Conservation (phyloP, 2,329 filamentous ascomycete species). For the Cladophialophora yegresii region DNA sequence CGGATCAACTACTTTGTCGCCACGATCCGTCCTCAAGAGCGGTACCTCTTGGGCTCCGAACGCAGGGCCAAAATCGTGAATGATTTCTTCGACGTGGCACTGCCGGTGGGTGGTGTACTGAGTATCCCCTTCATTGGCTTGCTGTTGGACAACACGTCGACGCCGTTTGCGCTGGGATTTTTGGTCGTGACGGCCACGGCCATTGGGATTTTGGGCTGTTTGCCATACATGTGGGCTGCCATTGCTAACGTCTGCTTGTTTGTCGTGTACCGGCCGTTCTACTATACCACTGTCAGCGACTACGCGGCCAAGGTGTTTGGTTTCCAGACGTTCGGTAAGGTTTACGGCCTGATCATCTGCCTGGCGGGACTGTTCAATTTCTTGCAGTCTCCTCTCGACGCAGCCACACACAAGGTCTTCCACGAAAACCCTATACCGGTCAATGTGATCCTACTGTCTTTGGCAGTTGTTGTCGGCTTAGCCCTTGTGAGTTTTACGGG, state of each 20-base stretch:
- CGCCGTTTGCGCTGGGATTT: constrained; percentile 67
- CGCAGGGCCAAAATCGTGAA: constrained; percentile 69
- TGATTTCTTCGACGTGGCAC: constrained; percentile 79
- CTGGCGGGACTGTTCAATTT: constrained; percentile 83
- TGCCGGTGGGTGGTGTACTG: constrained; percentile 80
- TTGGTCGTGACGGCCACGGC: constrained; percentile 71
- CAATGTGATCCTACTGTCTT: constrained; percentile 66
- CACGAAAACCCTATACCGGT: constrained; percentile 72
- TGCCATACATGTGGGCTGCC: constrained; percentile 67
- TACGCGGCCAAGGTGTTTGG: constrained; percentile 91
- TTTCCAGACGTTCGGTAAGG: constrained; percentile 86
- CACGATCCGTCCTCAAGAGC: constrained; percentile 80
- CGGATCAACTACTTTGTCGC: constrained; percentile 93
- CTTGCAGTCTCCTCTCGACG: constrained; percentile 75
- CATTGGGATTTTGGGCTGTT: constrained; percentile 74
- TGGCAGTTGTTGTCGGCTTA: constrained; percentile 65
- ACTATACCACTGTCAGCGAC: constrained; percentile 54
- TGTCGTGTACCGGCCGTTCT: constrained; percentile 38
- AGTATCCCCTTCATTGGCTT: constrained; percentile 83
- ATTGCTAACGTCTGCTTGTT: constrained; percentile 78
- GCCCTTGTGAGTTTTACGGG: constrained; percentile 64
- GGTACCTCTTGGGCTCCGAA: constrained; percentile 67
- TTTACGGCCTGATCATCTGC: constrained; percentile 91
- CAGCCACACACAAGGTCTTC: constrained; percentile 73
- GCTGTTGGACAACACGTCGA: constrained; percentile 75